Percentiles rank a stretch among this genome's conserved stretches.
These are phyloP conservation scores for Neohortaea acidophila DNA, from an alignment of 495 filamentous ascomycete genomes.

Conservation along the genomic window DNA sequence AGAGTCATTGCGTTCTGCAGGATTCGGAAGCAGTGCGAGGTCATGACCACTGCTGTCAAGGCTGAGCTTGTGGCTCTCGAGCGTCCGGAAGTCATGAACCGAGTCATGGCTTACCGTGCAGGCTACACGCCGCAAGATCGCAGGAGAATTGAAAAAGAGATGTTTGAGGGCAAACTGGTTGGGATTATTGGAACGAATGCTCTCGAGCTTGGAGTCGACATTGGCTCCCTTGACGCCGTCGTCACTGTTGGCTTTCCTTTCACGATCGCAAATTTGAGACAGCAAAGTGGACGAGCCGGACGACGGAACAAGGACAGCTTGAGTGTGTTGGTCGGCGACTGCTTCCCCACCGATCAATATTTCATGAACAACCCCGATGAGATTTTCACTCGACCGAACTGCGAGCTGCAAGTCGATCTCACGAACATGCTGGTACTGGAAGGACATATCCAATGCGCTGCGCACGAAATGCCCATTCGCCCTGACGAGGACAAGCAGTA, in stretches of 20 bases:
- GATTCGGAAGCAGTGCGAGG: slow-evolving; percentile 75
- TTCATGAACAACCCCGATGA: slow-evolving; percentile 96
- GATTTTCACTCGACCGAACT: slow-evolving; percentile 88
- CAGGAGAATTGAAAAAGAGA: slow-evolving; percentile 77
- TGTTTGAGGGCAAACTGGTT: slow-evolving; percentile 90
- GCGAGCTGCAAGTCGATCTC: slow-evolving; percentile 77
- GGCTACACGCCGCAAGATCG: slow-evolving; percentile 94
- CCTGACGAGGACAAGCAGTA: slow-evolving; percentile 60
- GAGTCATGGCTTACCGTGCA: slow-evolving; percentile 91
- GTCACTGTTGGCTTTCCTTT: slow-evolving; percentile 91
- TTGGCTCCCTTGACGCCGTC: slow-evolving; percentile 87
- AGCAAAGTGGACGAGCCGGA: slow-evolving; percentile 89
- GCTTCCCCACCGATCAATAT: slow-evolving; percentile 82
- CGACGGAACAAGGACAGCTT: slow-evolving; percentile 88
- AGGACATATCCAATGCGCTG: slow-evolving; percentile 91
- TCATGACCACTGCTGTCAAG: slow-evolving; percentile 64
- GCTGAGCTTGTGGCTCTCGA: slow-evolving; percentile 58
- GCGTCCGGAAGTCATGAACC: slow-evolving; percentile 52
- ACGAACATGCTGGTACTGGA: slow-evolving; percentile 79
- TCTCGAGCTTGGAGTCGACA: slow-evolving; percentile 87
- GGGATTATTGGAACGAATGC: slow-evolving; percentile 91
- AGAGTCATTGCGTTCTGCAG: slow-evolving; percentile 89
- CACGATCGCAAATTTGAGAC: slow-evolving; percentile 81
- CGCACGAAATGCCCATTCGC: slow-evolving; percentile 82
- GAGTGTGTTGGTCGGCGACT: slow-evolving; percentile 80